Evolutionary conservation across 169 alveolate genomes (phyloP), one percentile per base, ranked within the genome.

Genomic region (Plasmodium cynomolgi): DNA sequence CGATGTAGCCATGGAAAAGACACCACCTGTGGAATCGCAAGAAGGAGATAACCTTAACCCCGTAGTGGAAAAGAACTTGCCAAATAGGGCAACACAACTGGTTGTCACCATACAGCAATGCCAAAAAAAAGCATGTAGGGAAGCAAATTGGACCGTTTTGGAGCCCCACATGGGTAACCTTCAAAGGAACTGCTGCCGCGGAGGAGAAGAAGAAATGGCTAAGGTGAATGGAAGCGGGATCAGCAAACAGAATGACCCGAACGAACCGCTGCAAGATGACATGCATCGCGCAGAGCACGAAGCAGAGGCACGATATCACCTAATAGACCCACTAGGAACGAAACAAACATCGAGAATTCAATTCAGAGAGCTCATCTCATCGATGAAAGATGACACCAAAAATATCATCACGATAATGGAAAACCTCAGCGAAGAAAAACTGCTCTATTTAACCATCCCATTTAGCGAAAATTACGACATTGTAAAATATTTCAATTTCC

Each of bases 391-490:
- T 9, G 81, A 85, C 23, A 44, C 44, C 33, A 39, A 85, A n/a
- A 31, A 29, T 54, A 85, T 74, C 15, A 15, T 15, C 23, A 9
- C 13, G 9, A 37, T 85, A 15, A 44, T 85, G 68, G 86, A 85
- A 75, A 74, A 75, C 17, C 47, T 85, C 9, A 85, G 79, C 80
- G 93, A 85, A 50, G 91, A 81, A 68, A 50, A 90, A 54, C 58
- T 90, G 9, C 74, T 80, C 34, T 26, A 58, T 20, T 81, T 90
- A 2, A 62, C 68, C 83, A 20, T 77, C 26, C 90, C 90, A 23
- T 90, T 80, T 81, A 81, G 54, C 23, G 91, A 90, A 80, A 68
- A 90, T 58, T 54, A 37, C 17, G 77, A 90, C 47, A 39, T 56
- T 26, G 74, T 71, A 71, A 79, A 81, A 34, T 90, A 90, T 37